Conservation (phyloP, 164 flowering plant genomes). For the Umbilicus rupestris region DNA sequence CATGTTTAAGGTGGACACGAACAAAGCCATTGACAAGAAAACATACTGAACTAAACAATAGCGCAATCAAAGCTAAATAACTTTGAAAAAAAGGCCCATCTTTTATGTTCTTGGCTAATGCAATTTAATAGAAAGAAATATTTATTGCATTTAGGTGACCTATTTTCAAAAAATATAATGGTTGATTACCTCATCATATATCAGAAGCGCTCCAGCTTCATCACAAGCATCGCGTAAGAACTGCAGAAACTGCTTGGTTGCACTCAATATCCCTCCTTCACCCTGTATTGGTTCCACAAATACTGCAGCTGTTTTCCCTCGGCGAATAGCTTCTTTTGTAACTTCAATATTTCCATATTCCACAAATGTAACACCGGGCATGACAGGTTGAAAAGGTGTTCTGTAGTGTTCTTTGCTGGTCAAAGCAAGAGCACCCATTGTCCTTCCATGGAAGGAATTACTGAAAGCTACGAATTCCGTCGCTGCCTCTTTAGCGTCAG, state of each 20-base stretch:
- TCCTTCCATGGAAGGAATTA: constrained; percentile 86
- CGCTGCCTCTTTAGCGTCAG: constrained; percentile 47
- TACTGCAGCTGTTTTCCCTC: constrained; percentile 73
- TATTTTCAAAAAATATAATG: not conserved
- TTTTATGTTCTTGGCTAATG: not conserved
- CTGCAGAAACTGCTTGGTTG: constrained; percentile 69
- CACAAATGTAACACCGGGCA: constrained; percentile 90
- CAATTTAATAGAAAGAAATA: not conserved
- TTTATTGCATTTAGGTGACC: not conserved
- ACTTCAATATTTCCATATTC: constrained; percentile 70
- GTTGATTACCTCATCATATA: constrained; percentile 75
- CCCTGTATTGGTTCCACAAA: constrained; percentile 97
- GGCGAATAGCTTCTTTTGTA: constrained; percentile 37
- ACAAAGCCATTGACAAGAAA: not conserved
- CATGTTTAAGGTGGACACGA: not conserved
- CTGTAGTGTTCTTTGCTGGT: constrained; percentile 88
- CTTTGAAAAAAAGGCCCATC: not conserved
- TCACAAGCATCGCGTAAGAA: constrained; percentile 65
- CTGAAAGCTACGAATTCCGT: constrained; percentile 64
- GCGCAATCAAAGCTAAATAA: too few species aligned
- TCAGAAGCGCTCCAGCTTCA: constrained; percentile 70
- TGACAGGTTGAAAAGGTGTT: constrained; percentile 80
- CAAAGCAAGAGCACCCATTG: constrained; percentile 90
- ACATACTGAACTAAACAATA: not conserved
- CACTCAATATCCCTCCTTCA: constrained; percentile 88